These are phyloP conservation scores for Cryptococcus maquisensis DNA, from an alignment of 1,284 basidiomycete genomes.

Conservation along the genomic window DNA sequence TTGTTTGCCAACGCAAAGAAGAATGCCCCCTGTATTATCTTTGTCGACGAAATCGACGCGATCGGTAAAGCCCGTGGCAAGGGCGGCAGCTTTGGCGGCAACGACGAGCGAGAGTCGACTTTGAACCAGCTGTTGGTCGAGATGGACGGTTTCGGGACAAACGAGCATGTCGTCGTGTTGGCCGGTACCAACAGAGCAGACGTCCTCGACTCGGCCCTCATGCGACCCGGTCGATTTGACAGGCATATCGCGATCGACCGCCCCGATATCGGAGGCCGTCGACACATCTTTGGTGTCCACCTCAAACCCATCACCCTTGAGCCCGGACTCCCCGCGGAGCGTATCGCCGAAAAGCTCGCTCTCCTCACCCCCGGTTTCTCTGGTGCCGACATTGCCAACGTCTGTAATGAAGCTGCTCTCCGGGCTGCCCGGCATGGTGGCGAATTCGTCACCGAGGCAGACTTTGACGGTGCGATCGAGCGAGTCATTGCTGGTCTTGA, in stretches of 20 bases:
- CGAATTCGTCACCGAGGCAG: constrained; percentile 72
- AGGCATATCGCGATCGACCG: constrained; percentile 93
- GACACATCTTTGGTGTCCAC: constrained; percentile 93
- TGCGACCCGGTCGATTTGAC: constrained; percentile 97
- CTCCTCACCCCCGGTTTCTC: constrained; percentile 97
- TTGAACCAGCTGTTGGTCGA: constrained; percentile 97
- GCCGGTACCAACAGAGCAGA: constrained; percentile 97
- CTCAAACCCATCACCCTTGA: constrained; percentile 76
- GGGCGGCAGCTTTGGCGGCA: constrained; percentile 83
- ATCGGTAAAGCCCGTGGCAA: constrained; percentile 95
- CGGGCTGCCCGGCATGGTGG: constrained; percentile 84
- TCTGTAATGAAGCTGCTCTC: constrained; percentile 95
- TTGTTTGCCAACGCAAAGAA: constrained; percentile 97
- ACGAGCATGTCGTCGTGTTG: constrained; percentile 92
- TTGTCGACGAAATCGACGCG: constrained; percentile 96
- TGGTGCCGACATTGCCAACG: constrained; percentile 97
- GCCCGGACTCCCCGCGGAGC: constrained; percentile 56
- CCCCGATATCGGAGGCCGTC: constrained; percentile 88
- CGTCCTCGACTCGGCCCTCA: constrained; percentile 87
- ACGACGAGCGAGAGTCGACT: constrained; percentile 97
- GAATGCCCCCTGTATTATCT: constrained; percentile 96
- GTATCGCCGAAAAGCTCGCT: constrained; percentile 84
- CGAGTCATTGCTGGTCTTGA: constrained; percentile 96
- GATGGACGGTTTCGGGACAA: constrained; percentile 98
- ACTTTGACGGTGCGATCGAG: constrained; percentile 98